Conservation (phyloP, 441 rosid species). For the Viola pubescens region DNA sequence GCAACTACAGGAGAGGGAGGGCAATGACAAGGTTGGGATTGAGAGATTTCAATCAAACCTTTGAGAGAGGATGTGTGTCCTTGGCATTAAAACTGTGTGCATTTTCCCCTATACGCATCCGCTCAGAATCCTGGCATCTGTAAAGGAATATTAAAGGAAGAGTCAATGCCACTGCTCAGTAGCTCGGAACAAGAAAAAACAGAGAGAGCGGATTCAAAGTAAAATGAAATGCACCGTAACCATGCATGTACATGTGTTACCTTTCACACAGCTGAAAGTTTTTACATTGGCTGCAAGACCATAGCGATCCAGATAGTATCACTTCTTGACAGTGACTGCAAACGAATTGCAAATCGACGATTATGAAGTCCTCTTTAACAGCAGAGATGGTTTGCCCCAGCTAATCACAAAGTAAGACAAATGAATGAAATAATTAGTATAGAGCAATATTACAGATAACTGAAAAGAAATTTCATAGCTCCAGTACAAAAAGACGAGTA, state of each 20-base stretch:
- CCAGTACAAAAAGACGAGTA: background rate
- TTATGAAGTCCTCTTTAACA: conserved; percentile 50
- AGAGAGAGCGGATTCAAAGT: background rate
- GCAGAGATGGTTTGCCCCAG: conserved; percentile 38
- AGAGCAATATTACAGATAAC: background rate
- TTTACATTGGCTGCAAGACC: conserved; percentile 57
- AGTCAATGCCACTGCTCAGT: too few relatives aligned
- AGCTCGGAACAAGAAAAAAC: background rate
- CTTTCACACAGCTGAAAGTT: conserved; percentile 51
- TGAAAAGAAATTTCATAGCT: background rate
- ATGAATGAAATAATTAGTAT: conserved; percentile 6
- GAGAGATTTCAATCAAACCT: conserved; percentile 24
- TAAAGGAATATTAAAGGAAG: conserved; percentile 10
- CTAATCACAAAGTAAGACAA: conserved; percentile 25
- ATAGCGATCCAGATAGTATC: conserved; percentile 45
- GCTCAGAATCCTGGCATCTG: conserved; percentile 52
- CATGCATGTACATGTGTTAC: conserved; percentile 19
- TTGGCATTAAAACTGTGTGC: conserved; percentile 24
- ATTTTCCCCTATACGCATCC: conserved; percentile 21
- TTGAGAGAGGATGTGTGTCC: conserved; percentile 45
- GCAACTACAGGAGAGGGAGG: background rate
- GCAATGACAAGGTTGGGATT: conserved; percentile 15
- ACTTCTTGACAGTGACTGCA: conserved; percentile 46
- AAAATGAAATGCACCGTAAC: background rate
- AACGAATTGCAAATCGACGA: conserved; percentile 47